Conservation (phyloP, 176 grass and related monocot species). For the Thalia dealbata region DNA sequence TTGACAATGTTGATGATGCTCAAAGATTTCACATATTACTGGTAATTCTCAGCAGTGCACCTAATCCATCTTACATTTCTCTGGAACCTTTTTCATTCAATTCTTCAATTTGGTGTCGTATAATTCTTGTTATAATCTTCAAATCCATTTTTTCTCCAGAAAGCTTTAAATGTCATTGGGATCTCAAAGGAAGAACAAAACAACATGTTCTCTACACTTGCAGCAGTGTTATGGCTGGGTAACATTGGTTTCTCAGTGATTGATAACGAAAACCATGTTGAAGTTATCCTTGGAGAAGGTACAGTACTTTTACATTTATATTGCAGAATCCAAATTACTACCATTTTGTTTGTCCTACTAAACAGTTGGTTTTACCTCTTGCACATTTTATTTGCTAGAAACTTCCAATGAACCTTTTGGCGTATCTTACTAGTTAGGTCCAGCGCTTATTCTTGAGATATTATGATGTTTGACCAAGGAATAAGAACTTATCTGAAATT, state of each 20-base stretch:
- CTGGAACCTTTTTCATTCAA: background rate
- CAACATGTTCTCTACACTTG: constrained; percentile 71
- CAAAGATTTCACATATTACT: constrained; percentile 66
- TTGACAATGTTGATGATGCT: constrained; percentile 86
- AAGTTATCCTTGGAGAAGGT: constrained; percentile 89
- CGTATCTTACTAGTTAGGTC: background rate
- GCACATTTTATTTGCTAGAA: background rate
- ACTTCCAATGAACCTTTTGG: background rate
- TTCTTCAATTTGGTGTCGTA: background rate
- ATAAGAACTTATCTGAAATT: background rate
- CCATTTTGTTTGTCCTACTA: background rate
- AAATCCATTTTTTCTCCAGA: constrained; percentile 29
- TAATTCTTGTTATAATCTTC: background rate
- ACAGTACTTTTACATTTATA: background rate
- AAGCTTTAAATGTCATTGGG: constrained; percentile 86
- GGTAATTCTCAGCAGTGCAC: constrained; percentile 27
- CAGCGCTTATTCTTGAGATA: background rate
- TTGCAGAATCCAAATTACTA: background rate
- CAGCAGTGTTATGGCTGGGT: constrained; percentile 84
- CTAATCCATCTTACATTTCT: background rate
- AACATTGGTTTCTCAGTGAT: constrained; percentile 72
- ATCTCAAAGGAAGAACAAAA: constrained; percentile 93
- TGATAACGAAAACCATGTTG: constrained; percentile 96
- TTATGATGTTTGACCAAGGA: background rate
- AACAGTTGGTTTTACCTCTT: background rate